Evolutionary conservation across 78 protist genomes (phyloP), one percentile per base, ranked within the genome.

Genomic region (Dictyostelium firmibasis): DNA sequence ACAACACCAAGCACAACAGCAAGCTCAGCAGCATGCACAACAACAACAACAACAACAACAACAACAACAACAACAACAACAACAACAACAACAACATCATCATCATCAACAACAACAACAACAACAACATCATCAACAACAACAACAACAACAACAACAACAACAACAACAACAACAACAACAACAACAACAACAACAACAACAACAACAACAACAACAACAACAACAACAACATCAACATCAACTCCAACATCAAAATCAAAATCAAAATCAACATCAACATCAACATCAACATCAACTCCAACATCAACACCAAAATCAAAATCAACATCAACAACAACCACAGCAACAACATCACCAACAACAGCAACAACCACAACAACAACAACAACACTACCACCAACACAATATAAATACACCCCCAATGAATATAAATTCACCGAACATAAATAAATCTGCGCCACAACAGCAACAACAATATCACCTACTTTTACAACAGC

Each of bases 171-270:
- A n/a, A 31, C 78, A 31, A 11, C 72, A 7, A 6, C 86, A 81
- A 33, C 35, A 2, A 1, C 86, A 81, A 20, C 86, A 53, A 31
- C 86, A 81, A 31, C 86, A 81, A 8, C 20, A 23, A 25, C 16
- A 4, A 1, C 84, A 44, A 44, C 64, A n/a, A 25, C 75, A 57
- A 57, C 35, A 23, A 10, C 75, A 29, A 13, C 38, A 57, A 25
- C 67, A 36, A 4, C 44, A 9, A 77, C 57, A 43, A 43, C 84
- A 78, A 13, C 43, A 38, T 41, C 82, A 18, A 1, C n/a, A n/a
- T n/a, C n/a, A n/a, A n/a, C n/a, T n/a, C n/a, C n/a, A n/a, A n/a
- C 91, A 70, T 29, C 81, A 84, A 64, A 25, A 20, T 27, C 91
- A 84, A 18, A 25, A 69, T 18, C 43, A 72, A 33, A 27, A 33